These are phyloP conservation scores for Jatropha podagrica DNA, from an alignment of 441 rosid genomes.

Conservation along the genomic window DNA sequence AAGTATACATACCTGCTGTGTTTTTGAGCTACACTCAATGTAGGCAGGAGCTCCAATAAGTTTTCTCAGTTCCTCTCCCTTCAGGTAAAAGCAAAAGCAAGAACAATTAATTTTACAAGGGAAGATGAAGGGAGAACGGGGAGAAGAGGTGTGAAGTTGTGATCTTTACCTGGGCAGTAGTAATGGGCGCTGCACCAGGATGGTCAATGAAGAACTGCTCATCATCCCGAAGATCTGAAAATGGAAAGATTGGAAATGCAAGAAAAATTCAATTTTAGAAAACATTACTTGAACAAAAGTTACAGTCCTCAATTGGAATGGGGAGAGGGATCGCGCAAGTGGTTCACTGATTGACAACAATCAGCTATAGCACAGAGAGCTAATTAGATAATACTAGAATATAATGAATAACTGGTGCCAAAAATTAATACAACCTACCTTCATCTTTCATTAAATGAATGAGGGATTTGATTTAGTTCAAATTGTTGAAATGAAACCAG, in stretches of 20 bases:
- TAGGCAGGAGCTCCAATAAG: constrained; percentile 73
- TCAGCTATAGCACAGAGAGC: not conserved
- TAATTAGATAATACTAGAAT: too few species aligned
- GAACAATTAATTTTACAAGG: not conserved
- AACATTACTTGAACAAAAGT: not conserved
- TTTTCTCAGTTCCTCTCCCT: constrained; percentile 93
- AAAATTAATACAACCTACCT: not conserved
- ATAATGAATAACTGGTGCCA: not conserved
- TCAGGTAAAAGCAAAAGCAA: constrained; percentile 15
- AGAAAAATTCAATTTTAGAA: not conserved
- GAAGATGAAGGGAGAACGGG: not conserved
- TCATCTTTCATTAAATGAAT: too few species aligned
- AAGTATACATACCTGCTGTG: constrained; percentile 61
- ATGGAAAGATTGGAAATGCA: not conserved
- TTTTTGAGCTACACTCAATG: constrained; percentile 89
- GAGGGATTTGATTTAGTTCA: not conserved
- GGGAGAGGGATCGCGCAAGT: too few species aligned
- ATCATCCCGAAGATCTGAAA: constrained; percentile 71
- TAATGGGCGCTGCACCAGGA: constrained; percentile 75
- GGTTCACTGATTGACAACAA: not conserved
- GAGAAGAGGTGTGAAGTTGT: not conserved
- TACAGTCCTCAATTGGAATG: not conserved
- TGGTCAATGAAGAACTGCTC: constrained; percentile 67
- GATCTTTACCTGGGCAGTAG: constrained; percentile 57
- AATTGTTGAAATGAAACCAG: not conserved